Evolutionary conservation across 2,329 filamentous ascomycete genomes (phyloP), one percentile per base, ranked within the genome.

Genomic region (Lecanicillium sp.): DNA sequence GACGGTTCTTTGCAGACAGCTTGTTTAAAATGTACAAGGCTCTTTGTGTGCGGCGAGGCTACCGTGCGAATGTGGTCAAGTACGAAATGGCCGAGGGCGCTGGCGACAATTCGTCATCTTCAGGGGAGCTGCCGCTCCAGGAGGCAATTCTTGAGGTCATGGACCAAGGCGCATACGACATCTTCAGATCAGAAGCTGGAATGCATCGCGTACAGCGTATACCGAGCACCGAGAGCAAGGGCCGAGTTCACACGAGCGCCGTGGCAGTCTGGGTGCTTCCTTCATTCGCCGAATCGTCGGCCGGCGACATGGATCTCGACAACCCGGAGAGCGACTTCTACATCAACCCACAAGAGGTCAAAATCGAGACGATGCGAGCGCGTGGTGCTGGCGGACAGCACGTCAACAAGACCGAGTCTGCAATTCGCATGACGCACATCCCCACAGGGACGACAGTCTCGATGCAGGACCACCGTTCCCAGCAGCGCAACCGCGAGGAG

Each of bases 361-460:
- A 74, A 37, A 70, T 78, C 15, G 92, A 98, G 57, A 87, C 88
- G 44, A 95, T 97, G 89, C 77, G 89, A 13, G 88, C 92, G 0
- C 72, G 87, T 33, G 92, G 92, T 43, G 90, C 92, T 1, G 92
- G 92, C 22, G 92, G 92, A 1, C 92, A 98, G 66, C 92, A 98
- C 62, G 92, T 98, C 57, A 98, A 98, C 66, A 96, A 90, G 60
- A 98, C 92, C 0, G 92, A 98, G 65, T 95, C 87, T 20, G 92
- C 92, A 4, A 86, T 98, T 44, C 82, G 92, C 9, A 71, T 98
- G 52, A 97, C 89, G 2, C 92, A 98, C 65, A 62, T 84, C 6
- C 92, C 92, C 3, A 94, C 88, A 1, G 85, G 84, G 32, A 92
- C 81, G 1, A 78, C 86, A 2, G 89, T 97, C 12, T 82, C 81